phyloP scores from a whole-genome alignment of 139 green algal genomes.

The Raphidocelis subcapitata region DNA sequence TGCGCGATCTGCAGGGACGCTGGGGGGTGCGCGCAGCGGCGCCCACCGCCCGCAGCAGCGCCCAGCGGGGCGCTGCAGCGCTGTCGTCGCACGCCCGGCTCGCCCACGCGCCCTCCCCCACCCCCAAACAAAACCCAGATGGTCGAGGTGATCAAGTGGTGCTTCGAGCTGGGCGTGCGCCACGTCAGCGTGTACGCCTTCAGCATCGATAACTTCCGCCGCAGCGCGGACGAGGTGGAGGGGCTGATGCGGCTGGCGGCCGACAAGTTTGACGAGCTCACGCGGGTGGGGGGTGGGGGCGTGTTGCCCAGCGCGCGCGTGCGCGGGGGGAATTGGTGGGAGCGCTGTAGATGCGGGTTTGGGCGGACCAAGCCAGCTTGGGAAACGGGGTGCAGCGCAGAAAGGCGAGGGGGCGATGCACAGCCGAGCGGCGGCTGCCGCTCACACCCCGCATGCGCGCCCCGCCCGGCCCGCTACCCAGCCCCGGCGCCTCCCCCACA shows the following conservation, averaged over 20 bases:
- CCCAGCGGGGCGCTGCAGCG: not conserved
- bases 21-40: not conserved
- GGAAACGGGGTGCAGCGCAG: too few relatives aligned
- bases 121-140: slow-evolving; percentile 55
- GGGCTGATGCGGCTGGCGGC: slow-evolving; percentile 81
- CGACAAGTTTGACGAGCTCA: slow-evolving; percentile 72
- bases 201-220: slow-evolving; percentile 93
- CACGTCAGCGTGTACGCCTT: slow-evolving; percentile 94
- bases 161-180: slow-evolving; percentile 80
- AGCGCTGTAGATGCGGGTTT: too few relatives aligned
- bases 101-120: not conserved
- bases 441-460: too few relatives aligned
- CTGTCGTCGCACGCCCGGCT: too few relatives aligned
- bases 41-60: not conserved
- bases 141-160: slow-evolving; percentile 84
- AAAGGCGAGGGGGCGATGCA: too few relatives aligned
- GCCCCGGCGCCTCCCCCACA: too few relatives aligned
- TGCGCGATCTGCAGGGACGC: too few relatives aligned
- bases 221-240: slow-evolving; percentile 72
- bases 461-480: too few relatives aligned
- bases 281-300: slow-evolving; percentile 29
- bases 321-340: not conserved
- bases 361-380: too few relatives aligned
- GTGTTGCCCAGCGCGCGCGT: not conserved
- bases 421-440: too few relatives aligned